Conservation (phyloP, 2,329 filamentous ascomycete species). For the Paecilomyces sp. region DNA sequence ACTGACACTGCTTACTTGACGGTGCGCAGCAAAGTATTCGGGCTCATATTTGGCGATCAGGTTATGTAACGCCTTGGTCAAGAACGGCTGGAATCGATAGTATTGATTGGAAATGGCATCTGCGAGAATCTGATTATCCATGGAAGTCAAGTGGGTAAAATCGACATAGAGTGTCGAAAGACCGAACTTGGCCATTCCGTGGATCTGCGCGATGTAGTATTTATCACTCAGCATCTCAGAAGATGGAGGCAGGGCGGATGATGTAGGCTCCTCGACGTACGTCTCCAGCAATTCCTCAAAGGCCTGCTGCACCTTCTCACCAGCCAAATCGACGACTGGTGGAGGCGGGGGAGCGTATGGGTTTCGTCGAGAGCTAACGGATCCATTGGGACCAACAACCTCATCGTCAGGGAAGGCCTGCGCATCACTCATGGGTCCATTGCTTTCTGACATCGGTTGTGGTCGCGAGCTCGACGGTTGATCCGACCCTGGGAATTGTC, state of each 20-base stretch:
- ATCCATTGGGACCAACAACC: conserved; percentile 48
- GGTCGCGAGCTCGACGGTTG: conserved; percentile 49
- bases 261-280: conserved; percentile 50
- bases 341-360: conserved; percentile 49
- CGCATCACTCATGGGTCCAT: conserved; percentile 48
- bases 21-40: conserved; percentile 86
- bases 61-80: conserved; percentile 82
- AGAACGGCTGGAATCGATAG: conserved; percentile 89
- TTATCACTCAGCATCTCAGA: conserved; percentile 53
- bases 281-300: conserved; percentile 60
- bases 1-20: conserved; percentile 66
- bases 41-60: conserved; percentile 93
- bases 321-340: conserved; percentile 53
- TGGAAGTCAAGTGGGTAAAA: conserved; percentile 68
- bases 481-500: conserved; percentile 26
- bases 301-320: conserved; percentile 54
- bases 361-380: conserved; percentile 40
- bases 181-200: conserved; percentile 54
- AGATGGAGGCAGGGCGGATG: conserved; percentile 47
- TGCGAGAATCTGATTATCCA: conserved; percentile 72
- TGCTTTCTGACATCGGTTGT: conserved; percentile 43
- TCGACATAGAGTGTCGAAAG: conserved; percentile 62
- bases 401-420: conserved; percentile 57
- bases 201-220: conserved; percentile 61
- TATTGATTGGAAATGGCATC: conserved; percentile 84